phyloP scores from a whole-genome alignment of 768 basidiomycete species.

The Boletus coccyginus region DNA sequence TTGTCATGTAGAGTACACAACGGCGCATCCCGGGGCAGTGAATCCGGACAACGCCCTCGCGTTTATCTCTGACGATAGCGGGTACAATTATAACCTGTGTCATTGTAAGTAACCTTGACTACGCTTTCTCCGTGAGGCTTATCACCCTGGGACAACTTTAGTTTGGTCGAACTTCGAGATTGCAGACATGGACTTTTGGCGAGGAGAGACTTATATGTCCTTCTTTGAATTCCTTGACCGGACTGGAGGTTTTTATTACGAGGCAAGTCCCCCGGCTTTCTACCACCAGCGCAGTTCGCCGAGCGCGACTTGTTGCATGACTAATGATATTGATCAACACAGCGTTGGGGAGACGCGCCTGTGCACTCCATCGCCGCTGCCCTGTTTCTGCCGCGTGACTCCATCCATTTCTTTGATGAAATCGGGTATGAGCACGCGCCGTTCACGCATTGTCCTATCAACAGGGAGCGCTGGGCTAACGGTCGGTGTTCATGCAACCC shows the following conservation, averaged over 20 bases:
- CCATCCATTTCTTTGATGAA: constrained; percentile 94
- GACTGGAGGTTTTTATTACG: constrained; percentile 86
- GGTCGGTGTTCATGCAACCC: constrained; percentile 28
- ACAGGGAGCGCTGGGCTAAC: constrained; percentile 17
- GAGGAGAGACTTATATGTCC: constrained; percentile 74
- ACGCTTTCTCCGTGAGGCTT: background rate
- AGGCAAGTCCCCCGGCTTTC: constrained; percentile 41
- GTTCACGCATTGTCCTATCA: constrained; percentile 25
- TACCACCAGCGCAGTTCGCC: too few species aligned
- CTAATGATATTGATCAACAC: background rate
- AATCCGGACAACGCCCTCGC: constrained; percentile 51
- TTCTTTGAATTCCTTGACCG: constrained; percentile 83
- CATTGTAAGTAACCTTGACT: constrained; percentile 44
- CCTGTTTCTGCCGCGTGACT: constrained; percentile 80
- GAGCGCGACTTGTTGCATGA: too few species aligned
- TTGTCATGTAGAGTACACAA: constrained; percentile 23
- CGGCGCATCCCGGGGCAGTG: constrained; percentile 47
- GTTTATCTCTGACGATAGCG: constrained; percentile 66
- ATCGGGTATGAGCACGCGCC: constrained; percentile 51
- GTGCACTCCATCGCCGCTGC: constrained; percentile 92
- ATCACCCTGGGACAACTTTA: constrained; percentile 25
- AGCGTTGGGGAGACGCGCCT: constrained; percentile 94
- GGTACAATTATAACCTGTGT: constrained; percentile 60
- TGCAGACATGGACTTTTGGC: constrained; percentile 80
- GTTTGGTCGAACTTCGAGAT: constrained; percentile 98